Conservation (phyloP, 1,139 yeast species). For the Taphrina confusa region DNA sequence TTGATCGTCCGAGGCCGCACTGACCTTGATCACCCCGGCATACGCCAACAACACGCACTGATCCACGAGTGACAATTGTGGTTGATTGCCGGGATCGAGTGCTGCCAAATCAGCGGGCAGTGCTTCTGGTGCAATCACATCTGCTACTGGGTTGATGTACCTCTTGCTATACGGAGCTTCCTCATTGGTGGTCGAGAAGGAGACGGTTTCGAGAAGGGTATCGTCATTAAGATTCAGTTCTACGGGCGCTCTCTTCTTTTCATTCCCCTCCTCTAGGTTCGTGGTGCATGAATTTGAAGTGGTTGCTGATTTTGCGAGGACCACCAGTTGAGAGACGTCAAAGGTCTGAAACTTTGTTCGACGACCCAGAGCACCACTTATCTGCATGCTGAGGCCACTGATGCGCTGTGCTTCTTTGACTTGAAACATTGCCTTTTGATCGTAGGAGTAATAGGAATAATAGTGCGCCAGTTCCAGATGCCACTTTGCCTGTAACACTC, state of each 20-base stretch:
- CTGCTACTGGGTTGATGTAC: conserved; percentile 13
- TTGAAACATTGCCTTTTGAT: conserved; percentile 58
- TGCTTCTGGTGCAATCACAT: conserved; percentile 47
- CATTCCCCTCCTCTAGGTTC: neutral
- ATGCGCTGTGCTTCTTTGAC: conserved; percentile 63
- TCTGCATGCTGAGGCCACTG: conserved; percentile 61
- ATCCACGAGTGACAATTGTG: conserved; percentile 69
- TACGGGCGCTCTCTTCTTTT: conserved; percentile 40
- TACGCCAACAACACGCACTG: conserved; percentile 69
- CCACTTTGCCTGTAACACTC: conserved; percentile 50
- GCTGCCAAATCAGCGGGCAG: conserved; percentile 60
- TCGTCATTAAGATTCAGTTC: conserved; percentile 63
- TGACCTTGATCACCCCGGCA: conserved; percentile 59
- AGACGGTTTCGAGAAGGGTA: conserved; percentile 71
- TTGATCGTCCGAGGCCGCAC: conserved; percentile 48
- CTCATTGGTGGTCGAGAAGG: conserved; percentile 32
- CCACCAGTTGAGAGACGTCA: conserved; percentile 71
- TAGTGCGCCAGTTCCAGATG: conserved; percentile 41
- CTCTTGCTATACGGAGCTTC: conserved; percentile 10
- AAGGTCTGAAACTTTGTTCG: conserved; percentile 79
- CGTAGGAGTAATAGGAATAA: conserved; percentile 59
- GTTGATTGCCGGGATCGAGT: conserved; percentile 78
- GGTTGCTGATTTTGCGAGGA: conserved; percentile 59
- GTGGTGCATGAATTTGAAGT: neutral
- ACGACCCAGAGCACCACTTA: conserved; percentile 87